Percentiles rank a stretch among this genome's conserved stretches.
These are phyloP conservation scores for Yamadazyma epiphylla DNA, from an alignment of 1,139 yeast species.

Conservation along the genomic window DNA sequence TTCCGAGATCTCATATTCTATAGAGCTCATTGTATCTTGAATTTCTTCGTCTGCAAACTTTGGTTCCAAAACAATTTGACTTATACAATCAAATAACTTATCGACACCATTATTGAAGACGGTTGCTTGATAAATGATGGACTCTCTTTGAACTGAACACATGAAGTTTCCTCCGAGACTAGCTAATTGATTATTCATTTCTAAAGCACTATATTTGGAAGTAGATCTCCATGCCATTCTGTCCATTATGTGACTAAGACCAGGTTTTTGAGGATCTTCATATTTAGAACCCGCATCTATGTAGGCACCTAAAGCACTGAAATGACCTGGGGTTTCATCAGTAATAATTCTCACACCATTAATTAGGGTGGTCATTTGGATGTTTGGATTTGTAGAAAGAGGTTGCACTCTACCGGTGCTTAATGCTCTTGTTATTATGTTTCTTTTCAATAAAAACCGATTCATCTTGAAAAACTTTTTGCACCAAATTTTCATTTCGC, in stretches of 20 bases:
- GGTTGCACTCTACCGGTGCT: too few species aligned
- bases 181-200: slow-evolving; percentile 75
- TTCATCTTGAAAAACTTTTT: background rate
- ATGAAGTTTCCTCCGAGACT: slow-evolving; percentile 90
- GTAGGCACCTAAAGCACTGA: slow-evolving; percentile 86
- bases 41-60: slow-evolving; percentile 65
- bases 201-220: slow-evolving; percentile 51
- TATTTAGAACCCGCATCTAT: slow-evolving; percentile 88
- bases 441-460: background rate
- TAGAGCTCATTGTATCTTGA: slow-evolving; percentile 67
- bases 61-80: slow-evolving; percentile 81
- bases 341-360: slow-evolving; percentile 86
- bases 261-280: slow-evolving; percentile 56
- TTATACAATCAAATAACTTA: slow-evolving; percentile 69
- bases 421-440: background rate
- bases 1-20: slow-evolving; percentile 79
- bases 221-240: slow-evolving; percentile 87
- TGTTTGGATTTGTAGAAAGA: too few species aligned
- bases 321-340: slow-evolving; percentile 86
- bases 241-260: slow-evolving; percentile 81
- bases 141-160: slow-evolving; percentile 90
- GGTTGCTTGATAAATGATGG: slow-evolving; percentile 90
- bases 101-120: slow-evolving; percentile 88
- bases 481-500: too few species aligned
- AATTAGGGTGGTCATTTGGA: slow-evolving; percentile 50